Conservation (phyloP, 331 rosid species). For the Arachis monticola region DNA sequence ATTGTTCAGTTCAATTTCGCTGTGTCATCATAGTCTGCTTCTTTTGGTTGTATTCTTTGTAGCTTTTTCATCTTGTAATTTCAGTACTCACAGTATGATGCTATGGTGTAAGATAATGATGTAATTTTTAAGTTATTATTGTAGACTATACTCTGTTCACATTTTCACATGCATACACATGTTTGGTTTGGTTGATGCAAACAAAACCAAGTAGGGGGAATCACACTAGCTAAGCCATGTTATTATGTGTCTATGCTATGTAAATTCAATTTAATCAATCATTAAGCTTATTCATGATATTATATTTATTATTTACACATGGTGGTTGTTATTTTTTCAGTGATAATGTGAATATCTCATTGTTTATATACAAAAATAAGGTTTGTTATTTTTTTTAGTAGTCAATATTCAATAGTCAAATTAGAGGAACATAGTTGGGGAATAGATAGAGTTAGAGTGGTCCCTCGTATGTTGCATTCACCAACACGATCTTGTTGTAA, state of each 20-base stretch:
- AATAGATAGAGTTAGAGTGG: conserved; percentile 41
- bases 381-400: not conserved
- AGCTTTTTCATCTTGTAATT: conserved; percentile 21
- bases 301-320: not conserved
- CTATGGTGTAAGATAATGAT: not conserved
- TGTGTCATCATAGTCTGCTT: not conserved
- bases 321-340: too few species aligned
- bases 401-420: conserved; percentile 41
- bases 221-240: conserved; percentile 25
- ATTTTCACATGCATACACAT: conserved; percentile 66
- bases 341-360: not conserved
- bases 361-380: not conserved
- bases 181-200: conserved; percentile 49
- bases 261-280: not conserved
- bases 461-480: conserved; percentile 44
- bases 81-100: conserved; percentile 19
- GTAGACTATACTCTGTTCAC: not conserved
- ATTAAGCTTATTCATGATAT: not conserved
- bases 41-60: conserved; percentile 33
- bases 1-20: not conserved
- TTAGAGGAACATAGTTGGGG: conserved; percentile 41
- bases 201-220: conserved; percentile 17
- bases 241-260: conserved; percentile 1
- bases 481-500: conserved; percentile 37
- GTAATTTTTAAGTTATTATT: not conserved